Conservation (phyloP, 495 filamentous ascomycete species). For the Ramalina intermedia region DNA sequence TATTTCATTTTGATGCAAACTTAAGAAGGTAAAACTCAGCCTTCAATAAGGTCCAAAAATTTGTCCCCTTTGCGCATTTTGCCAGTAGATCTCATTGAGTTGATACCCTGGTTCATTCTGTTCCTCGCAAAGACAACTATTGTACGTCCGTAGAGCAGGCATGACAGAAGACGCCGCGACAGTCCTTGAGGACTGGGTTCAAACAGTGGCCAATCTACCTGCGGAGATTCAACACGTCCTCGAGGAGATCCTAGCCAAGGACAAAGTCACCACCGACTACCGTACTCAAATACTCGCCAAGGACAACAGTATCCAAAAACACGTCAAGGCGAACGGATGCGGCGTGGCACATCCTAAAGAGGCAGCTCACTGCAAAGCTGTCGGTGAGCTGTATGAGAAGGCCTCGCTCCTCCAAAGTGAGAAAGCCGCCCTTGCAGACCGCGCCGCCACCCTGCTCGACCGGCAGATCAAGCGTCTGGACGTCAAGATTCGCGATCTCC, state of each 20-base stretch:
- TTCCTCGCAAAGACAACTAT: background rate
- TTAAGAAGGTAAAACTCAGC: too few species aligned
- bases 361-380: conserved; percentile 51
- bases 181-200: conserved; percentile 85
- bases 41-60: background rate
- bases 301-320: conserved; percentile 77
- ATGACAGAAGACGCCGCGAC: conserved; percentile 63
- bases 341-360: conserved; percentile 76
- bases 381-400: conserved; percentile 55
- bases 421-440: conserved; percentile 67
- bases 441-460: conserved; percentile 64
- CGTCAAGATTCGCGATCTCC: conserved; percentile 67
- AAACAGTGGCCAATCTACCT: conserved; percentile 74
- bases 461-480: conserved; percentile 82
- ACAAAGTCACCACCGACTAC: conserved; percentile 62
- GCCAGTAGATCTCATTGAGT: background rate
- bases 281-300: conserved; percentile 57
- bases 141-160: conserved; percentile 14
- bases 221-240: conserved; percentile 84
- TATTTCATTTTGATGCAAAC: too few species aligned
- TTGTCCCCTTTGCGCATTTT: background rate
- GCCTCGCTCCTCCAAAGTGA: conserved; percentile 69
- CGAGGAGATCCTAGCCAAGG: conserved; percentile 88
- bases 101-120: background rate
- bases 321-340: conserved; percentile 73